A percentile compares a stretch with the other conserved stretches of the same genome.
These are phyloP conservation scores for Batkoa obscura DNA, from an alignment of 371 early-diverging fungal genomes.

Conservation along the genomic window DNA sequence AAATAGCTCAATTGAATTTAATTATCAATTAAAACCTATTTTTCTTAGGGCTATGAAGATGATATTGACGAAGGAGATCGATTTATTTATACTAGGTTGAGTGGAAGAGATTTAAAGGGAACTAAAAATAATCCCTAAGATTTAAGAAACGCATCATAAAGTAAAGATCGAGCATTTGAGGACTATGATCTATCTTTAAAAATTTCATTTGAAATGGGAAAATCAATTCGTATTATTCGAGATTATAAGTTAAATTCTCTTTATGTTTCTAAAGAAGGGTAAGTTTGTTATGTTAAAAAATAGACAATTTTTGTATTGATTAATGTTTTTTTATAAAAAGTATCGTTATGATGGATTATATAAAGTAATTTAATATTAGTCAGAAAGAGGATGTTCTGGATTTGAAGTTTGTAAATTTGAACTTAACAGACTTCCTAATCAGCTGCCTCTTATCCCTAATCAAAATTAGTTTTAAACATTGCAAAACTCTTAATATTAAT, in stretches of 20 bases:
- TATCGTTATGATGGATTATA: constrained; percentile 14
- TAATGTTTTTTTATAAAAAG: not conserved
- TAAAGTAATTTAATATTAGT: constrained; percentile 7
- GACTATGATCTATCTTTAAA: constrained; percentile 8
- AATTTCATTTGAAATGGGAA: constrained; percentile 8
- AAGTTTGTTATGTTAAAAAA: constrained; percentile 1
- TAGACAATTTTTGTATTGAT: not conserved
- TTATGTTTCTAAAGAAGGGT: constrained; percentile 8
- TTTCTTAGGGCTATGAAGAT: constrained; percentile 14
- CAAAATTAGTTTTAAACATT: no score
- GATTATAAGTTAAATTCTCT: constrained; percentile 5
- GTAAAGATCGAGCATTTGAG: constrained; percentile 11
- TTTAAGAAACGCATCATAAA: constrained; percentile 16
- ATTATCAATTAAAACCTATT: not conserved
- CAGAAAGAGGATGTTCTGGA: constrained; percentile 7
- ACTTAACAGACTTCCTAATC: constrained; percentile 9
- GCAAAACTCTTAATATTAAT: no score
- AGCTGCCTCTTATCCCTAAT: constrained; percentile 1
- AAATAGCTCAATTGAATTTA: not conserved
- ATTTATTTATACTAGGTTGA: constrained; percentile 13
- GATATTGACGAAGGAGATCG: constrained; percentile 15
- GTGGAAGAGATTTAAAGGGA: constrained; percentile 15
- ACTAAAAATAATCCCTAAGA: constrained; percentile 15
- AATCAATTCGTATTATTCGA: constrained; percentile 10
- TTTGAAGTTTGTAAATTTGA: constrained; percentile 9